A percentile compares a stretch with the other conserved stretches of the same genome.
Conservation (phyloP, 2,329 filamentous ascomycete genomes). For the Alternaria arborescens region DNA sequence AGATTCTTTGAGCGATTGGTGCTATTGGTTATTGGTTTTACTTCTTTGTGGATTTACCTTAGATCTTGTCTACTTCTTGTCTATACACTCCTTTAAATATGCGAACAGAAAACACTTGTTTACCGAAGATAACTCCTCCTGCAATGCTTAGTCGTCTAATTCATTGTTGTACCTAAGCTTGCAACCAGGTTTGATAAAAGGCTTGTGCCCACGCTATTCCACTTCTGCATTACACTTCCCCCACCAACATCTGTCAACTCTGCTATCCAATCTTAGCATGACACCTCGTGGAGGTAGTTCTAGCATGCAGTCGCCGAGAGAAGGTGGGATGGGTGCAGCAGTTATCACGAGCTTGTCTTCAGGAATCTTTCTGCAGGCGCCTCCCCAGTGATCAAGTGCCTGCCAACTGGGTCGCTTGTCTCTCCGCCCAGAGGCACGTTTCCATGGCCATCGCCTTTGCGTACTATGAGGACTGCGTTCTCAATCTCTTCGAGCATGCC, state of each 20-base stretch:
- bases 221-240: too few relatives aligned
- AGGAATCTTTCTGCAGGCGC: slow-evolving; percentile 6
- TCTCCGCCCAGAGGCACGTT: slow-evolving; percentile 47
- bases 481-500: slow-evolving; percentile 36
- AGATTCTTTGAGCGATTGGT: slow-evolving; percentile 13
- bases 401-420: slow-evolving; percentile 42
- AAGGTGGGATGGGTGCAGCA: slow-evolving; percentile 2
- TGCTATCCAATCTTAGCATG: slow-evolving; percentile 12
- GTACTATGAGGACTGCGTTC: slow-evolving; percentile 51
- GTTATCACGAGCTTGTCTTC: not conserved
- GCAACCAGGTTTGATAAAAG: not conserved
- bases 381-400: slow-evolving; percentile 45
- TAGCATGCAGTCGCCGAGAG: slow-evolving; percentile 12
- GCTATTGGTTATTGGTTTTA: slow-evolving; percentile 17
- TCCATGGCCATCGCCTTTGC: slow-evolving; percentile 54
- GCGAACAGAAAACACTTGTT: slow-evolving; percentile 9
- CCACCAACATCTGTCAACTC: not conserved
- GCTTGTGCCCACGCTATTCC: too few relatives aligned
- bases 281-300: slow-evolving; percentile 6
- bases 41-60: slow-evolving; percentile 20
- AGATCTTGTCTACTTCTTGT: slow-evolving; percentile 1
- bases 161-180: not conserved
- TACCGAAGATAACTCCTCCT: not conserved
- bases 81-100: slow-evolving; percentile 9
- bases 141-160: not conserved